Evolutionary conservation across 2,329 filamentous ascomycete species (phyloP), one percentile per base, ranked within the genome.

Genomic region (Beauveria pseudobassiana): DNA sequence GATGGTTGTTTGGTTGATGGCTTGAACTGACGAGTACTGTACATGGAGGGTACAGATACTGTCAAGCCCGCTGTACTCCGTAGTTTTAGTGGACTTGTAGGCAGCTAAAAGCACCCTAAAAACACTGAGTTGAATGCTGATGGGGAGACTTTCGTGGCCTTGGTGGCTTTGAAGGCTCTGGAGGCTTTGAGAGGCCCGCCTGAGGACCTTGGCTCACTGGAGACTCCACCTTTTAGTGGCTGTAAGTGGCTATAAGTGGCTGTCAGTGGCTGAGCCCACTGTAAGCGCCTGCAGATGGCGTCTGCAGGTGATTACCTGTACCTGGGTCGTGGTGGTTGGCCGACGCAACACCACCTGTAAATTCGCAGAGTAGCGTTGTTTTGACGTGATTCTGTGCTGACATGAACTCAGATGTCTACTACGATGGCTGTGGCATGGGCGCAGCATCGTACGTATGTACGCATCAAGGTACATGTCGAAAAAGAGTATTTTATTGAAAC

Each of bases 281-380:
- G 52, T 24, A 43, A 30, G 52, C 52, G 52, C 52, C 52, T 55
- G 52, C 52, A 55, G 16, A 38, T 55, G 52, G 52, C 52, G 38
- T 22, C 52, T 55, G 52, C 52, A 55, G 52, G 28, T n/a, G 46
- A 38, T 24, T 30, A 40, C n/a, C 38, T 53, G 50, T 30, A 53
- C 20, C 50, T 38, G 34, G 34, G 34, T 38, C 34, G 22, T 24
- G 12, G 12, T 38, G 34, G 30, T 14, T 52, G 20, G 51, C 9
- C 20, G 51, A 38, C 16, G 51, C 34, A 42, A 42, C 50, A 38
- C 50, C 40, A 34, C n/a, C n/a, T 14, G 51, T n/a, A 54, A 26
- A 26, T 42, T 38, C 12, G 5, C 12, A 38, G 34, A 38, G 34
- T 38, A 38, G 30, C 30, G 30, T 12, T 34, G 30, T 12, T 12